Evolutionary conservation across 331 rosid species (phyloP).

Genomic region (Pyracantha coccinea): DNA sequence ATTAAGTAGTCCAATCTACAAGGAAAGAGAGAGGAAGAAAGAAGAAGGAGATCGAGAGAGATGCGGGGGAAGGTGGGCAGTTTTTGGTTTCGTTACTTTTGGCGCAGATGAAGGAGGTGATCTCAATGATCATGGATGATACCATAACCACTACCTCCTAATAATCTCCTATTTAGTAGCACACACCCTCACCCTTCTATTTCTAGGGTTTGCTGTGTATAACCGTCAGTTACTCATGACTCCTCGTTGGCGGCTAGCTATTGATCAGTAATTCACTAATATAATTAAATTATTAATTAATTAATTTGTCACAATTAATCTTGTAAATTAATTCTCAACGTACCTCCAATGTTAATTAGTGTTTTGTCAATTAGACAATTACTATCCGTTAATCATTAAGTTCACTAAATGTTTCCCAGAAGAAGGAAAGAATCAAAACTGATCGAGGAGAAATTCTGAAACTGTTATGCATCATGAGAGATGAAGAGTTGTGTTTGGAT

Average conservation of each 20-base stretch:
- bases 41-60: neutral
- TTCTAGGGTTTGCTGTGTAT: constrained; percentile 3
- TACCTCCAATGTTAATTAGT: neutral
- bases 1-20: neutral
- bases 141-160: neutral
- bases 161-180: constrained; percentile 7
- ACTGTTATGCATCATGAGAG: neutral
- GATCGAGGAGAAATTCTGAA: neutral
- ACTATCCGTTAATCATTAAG: neutral
- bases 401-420: neutral
- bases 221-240: neutral
- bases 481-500: neutral
- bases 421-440: neutral
- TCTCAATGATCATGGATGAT: neutral
- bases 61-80: constrained; percentile 16
- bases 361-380: neutral
- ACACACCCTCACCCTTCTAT: neutral
- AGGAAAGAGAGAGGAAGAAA: constrained; percentile 1
- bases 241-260: constrained; percentile 2
- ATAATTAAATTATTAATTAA: neutral
- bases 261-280: neutral
- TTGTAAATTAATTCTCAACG: neutral
- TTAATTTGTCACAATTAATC: neutral
- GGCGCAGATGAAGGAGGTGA: constrained; percentile 7
- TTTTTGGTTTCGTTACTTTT: neutral